A percentile compares a stretch with the other conserved stretches of the same genome.
Evolutionary conservation across 2,329 filamentous ascomycete genomes (phyloP).

Genomic region (Juglanconis sp.): DNA sequence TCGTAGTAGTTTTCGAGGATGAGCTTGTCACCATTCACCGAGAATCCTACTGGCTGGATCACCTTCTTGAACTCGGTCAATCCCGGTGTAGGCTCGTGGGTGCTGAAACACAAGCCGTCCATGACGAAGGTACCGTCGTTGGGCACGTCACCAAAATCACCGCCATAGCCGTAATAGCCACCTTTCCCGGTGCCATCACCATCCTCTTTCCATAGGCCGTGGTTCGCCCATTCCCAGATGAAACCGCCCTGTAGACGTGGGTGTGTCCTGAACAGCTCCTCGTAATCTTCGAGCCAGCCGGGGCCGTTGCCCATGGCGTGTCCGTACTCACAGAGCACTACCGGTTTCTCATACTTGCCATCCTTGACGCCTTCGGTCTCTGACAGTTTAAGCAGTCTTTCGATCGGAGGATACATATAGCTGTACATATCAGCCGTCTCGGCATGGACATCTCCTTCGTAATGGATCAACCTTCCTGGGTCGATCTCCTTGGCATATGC

Average conservation of each 20-base stretch:
- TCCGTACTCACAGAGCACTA: constrained; percentile 57
- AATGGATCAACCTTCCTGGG: constrained; percentile 58
- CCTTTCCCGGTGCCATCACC: constrained; percentile 30
- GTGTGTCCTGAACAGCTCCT: constrained; percentile 59
- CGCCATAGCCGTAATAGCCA: constrained; percentile 56
- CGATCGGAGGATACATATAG: constrained; percentile 62
- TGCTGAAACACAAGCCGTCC: constrained; percentile 54
- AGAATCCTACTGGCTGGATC: constrained; percentile 50
- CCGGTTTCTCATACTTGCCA: constrained; percentile 51
- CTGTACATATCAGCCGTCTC: constrained; percentile 63
- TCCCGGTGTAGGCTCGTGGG: constrained; percentile 55
- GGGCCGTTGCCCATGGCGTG: constrained; percentile 75
- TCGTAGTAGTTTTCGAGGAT: constrained; percentile 48
- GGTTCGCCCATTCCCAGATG: constrained; percentile 66
- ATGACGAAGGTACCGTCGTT: constrained; percentile 62
- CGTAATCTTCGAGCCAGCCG: constrained; percentile 66
- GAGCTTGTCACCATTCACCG: constrained; percentile 34
- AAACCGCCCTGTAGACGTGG: constrained; percentile 64
- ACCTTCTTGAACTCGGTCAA: constrained; percentile 56
- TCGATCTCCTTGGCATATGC: constrained; percentile 58
- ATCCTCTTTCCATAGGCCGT: constrained; percentile 50
- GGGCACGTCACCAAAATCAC: constrained; percentile 59
- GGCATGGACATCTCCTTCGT: constrained; percentile 62
- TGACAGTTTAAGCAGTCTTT: constrained; percentile 46
- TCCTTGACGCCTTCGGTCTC: constrained; percentile 40